A percentile compares a stretch with the other conserved stretches of the same genome.
Conservation (phyloP, 768 basidiomycete species). For the Dioszegia hungarica region DNA sequence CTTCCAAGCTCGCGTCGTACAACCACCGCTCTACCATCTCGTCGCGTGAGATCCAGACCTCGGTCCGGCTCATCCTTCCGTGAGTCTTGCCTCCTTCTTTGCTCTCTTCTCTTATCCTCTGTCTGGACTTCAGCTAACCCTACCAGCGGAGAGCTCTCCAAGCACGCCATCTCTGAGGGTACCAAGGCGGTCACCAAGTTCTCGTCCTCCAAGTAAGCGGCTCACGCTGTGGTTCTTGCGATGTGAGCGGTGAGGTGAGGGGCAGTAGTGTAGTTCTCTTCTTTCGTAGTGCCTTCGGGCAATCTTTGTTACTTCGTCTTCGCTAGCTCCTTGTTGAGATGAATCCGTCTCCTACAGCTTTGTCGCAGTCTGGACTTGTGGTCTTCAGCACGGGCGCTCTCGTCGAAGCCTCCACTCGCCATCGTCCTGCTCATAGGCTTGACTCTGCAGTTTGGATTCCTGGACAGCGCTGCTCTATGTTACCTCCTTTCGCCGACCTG, state of each 20-base stretch:
- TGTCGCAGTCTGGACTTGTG: background rate
- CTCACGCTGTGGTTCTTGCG: background rate
- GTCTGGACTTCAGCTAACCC: constrained; percentile 3
- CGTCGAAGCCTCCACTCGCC: no score
- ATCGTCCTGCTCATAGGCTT: no score
- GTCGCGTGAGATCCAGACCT: constrained; percentile 95
- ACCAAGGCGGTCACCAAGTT: constrained; percentile 67
- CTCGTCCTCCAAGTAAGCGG: constrained; percentile 48
- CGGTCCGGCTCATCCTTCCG: constrained; percentile 92
- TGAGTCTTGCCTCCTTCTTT: no score
- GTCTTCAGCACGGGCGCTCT: no score
- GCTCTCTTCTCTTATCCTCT: constrained; percentile 4
- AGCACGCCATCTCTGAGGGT: constrained; percentile 90
- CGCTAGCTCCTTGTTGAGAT: constrained; percentile 17
- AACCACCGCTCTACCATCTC: constrained; percentile 99
- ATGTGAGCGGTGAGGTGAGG: background rate
- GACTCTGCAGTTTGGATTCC: no score
- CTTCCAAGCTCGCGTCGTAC: constrained; percentile 79
- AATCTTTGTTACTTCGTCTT: constrained; percentile 15
- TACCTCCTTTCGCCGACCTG: no score
- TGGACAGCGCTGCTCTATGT: no score
- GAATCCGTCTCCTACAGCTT: constrained; percentile 14
- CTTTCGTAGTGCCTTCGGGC: constrained; percentile 7
- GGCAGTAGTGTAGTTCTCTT: background rate
- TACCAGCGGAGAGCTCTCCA: constrained; percentile 73